phyloP scores from a whole-genome alignment of 352 stramenopile genomes.

The Phytophthora nicotianae region DNA sequence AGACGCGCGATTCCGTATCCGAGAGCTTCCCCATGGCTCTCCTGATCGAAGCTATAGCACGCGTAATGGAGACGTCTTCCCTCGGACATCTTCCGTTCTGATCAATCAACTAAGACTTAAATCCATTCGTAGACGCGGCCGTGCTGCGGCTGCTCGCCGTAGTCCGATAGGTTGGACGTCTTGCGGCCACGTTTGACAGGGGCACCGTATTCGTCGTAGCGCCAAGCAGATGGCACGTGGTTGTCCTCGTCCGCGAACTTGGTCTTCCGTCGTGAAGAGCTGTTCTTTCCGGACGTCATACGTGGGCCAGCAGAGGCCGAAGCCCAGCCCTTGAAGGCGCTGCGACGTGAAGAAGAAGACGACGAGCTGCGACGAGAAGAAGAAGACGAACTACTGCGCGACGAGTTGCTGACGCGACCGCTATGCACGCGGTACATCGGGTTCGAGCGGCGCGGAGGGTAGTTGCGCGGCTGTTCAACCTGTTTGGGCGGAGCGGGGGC shows the following conservation, averaged over 20 bases:
- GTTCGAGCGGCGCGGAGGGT: slow-evolving; percentile 34
- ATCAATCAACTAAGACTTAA: slow-evolving; percentile 35
- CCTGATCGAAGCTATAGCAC: slow-evolving; percentile 10
- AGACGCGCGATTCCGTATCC: slow-evolving; percentile 20
- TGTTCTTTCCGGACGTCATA: slow-evolving; percentile 23
- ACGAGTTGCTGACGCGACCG: slow-evolving; percentile 29
- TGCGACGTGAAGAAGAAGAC: slow-evolving; percentile 28
- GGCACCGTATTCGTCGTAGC: slow-evolving; percentile 21
- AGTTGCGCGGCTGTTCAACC: slow-evolving; percentile 30
- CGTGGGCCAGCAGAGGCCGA: slow-evolving; percentile 35
- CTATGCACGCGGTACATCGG: slow-evolving; percentile 27
- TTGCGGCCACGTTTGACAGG: slow-evolving; percentile 26
- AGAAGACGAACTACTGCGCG: slow-evolving; percentile 31
- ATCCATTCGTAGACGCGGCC: slow-evolving; percentile 36
- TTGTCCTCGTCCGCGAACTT: slow-evolving; percentile 21
- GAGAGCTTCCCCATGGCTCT: slow-evolving; percentile 25
- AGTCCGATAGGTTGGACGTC: slow-evolving; percentile 23
- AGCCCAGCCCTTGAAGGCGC: slow-evolving; percentile 32
- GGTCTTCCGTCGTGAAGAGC: slow-evolving; percentile 8
- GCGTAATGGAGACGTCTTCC: slow-evolving; percentile 29
- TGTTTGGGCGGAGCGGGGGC: slow-evolving; percentile 28
- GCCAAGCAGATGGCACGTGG: slow-evolving; percentile 24
- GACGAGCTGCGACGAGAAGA: slow-evolving; percentile 26
- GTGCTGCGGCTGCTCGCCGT: slow-evolving; percentile 29
- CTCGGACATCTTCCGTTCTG: slow-evolving; percentile 28